Evolutionary conservation across 371 early-diverging fungal species (phyloP).

Genomic region (Mycotypha africana): DNA sequence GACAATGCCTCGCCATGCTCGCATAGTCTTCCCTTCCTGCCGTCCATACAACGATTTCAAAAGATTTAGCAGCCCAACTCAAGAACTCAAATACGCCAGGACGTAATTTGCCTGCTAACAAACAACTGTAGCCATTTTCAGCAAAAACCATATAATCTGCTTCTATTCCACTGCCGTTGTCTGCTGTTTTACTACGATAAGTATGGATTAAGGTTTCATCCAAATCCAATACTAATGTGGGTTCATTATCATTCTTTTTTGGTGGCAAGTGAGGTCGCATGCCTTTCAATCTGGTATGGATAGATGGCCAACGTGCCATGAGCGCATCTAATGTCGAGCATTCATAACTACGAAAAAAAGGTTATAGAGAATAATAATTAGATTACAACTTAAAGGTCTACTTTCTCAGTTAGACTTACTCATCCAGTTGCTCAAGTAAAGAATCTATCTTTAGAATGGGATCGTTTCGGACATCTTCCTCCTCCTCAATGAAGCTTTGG

Average conservation of each 20-base stretch:
- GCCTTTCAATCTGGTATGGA: slow-evolving; percentile 35
- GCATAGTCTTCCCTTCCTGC: slow-evolving; percentile 43
- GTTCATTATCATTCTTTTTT: slow-evolving; percentile 31
- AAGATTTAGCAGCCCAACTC: slow-evolving; percentile 34
- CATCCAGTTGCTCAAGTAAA: slow-evolving; percentile 37
- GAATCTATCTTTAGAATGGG: slow-evolving; percentile 23
- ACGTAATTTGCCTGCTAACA: slow-evolving; percentile 37
- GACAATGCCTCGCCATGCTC: slow-evolving; percentile 21
- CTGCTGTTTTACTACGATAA: slow-evolving; percentile 19
- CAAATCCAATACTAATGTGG: slow-evolving; percentile 39
- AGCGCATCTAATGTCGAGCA: slow-evolving; percentile 40
- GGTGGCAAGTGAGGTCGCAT: slow-evolving; percentile 40
- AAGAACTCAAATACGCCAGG: slow-evolving; percentile 43
- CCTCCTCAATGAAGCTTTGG: slow-evolving; percentile 19
- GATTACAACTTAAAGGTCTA: neutral
- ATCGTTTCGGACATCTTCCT: slow-evolving; percentile 2
- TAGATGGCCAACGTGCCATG: slow-evolving; percentile 42
- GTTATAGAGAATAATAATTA: too few relatives aligned
- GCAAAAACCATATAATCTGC: slow-evolving; percentile 37
- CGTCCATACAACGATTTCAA: slow-evolving; percentile 47
- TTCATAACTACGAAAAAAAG: slow-evolving; percentile 30
- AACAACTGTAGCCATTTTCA: slow-evolving; percentile 21
- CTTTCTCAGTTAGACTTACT: slow-evolving; percentile 15
- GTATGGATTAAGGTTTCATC: slow-evolving; percentile 44
- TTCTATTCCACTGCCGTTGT: slow-evolving; percentile 17